phyloP scores from a whole-genome alignment of 345 rosid species.

The Aurinia saxatilis region DNA sequence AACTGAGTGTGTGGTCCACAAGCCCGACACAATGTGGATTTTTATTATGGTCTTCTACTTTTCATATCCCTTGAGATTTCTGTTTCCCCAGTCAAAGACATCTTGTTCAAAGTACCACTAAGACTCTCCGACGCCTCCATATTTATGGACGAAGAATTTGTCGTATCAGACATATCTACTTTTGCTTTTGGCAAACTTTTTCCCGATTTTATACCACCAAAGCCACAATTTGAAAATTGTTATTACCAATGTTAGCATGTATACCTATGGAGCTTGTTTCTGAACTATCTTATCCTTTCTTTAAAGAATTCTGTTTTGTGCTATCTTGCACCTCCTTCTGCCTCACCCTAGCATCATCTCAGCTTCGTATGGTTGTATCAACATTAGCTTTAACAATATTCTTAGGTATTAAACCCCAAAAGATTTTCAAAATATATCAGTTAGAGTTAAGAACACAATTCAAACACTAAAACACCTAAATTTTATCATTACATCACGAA shows the following conservation, averaged over 20 bases:
- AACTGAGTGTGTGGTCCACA: constrained; percentile 49
- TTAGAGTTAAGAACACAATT: no score
- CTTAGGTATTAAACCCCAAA: not conserved
- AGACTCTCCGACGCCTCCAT: constrained; percentile 27
- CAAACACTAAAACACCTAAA: no score
- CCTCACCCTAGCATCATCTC: constrained; percentile 28
- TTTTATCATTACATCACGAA: not conserved
- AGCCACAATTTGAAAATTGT: constrained; percentile 8
- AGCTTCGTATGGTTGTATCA: not conserved
- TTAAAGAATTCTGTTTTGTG: constrained; percentile 15
- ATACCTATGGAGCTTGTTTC: constrained; percentile 33
- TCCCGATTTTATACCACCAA: constrained; percentile 12
- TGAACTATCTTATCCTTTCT: constrained; percentile 18
- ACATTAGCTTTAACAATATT: not conserved
- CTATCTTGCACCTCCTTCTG: constrained; percentile 34
- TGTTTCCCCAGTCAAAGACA: constrained; percentile 39
- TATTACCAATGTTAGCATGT: constrained; percentile 13
- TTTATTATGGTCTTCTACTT: constrained; percentile 25
- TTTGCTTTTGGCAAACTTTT: constrained; percentile 32
- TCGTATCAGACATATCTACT: constrained; percentile 22
- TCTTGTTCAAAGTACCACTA: constrained; percentile 27
- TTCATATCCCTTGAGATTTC: constrained; percentile 20
- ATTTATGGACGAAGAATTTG: constrained; percentile 33
- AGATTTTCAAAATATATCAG: not conserved
- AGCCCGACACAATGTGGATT: no score